Evolutionary conservation across 2,329 filamentous ascomycete genomes (phyloP).

Genomic region (Tolypocladium tropicale): DNA sequence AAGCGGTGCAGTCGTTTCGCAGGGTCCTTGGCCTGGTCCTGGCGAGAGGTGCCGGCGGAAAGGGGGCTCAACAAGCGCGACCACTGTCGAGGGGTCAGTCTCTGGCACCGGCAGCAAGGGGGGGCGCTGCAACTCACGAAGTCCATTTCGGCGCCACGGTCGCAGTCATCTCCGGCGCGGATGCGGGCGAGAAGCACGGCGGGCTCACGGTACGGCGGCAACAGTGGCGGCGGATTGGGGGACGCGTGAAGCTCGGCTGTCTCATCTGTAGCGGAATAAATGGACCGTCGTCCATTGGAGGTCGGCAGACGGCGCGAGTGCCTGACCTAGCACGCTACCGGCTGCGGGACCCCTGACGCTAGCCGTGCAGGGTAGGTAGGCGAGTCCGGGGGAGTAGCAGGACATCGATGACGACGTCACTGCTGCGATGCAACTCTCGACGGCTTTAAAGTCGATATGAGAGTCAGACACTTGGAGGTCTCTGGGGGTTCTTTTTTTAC

Average conservation of each 20-base stretch:
- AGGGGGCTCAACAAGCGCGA: constrained; percentile 57
- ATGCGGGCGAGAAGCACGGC: not conserved
- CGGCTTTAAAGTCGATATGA: not conserved
- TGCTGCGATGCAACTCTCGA: not conserved
- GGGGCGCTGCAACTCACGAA: not conserved
- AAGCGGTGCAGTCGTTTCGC: constrained; percentile 55
- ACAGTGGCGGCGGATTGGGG: not conserved
- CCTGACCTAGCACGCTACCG: not conserved
- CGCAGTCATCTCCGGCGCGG: constrained; percentile 28
- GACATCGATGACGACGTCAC: not conserved
- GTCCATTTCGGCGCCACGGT: constrained; percentile 18
- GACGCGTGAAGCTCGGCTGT: not conserved
- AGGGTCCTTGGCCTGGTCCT: constrained; percentile 52
- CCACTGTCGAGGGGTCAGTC: constrained; percentile 35
- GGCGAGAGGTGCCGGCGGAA: constrained; percentile 42
- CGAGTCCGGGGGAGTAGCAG: not conserved
- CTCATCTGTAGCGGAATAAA: not conserved
- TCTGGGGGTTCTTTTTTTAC: too few relatives aligned
- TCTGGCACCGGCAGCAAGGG: not conserved
- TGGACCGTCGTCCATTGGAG: not conserved
- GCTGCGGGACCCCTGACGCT: not conserved
- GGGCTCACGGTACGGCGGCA: not conserved
- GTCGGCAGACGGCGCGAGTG: not conserved
- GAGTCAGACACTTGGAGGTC: not conserved
- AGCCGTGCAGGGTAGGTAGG: not conserved